These are phyloP conservation scores for Saccharomycopsis fermentans DNA, from an alignment of 805 yeast genomes.

Conservation along the genomic window DNA sequence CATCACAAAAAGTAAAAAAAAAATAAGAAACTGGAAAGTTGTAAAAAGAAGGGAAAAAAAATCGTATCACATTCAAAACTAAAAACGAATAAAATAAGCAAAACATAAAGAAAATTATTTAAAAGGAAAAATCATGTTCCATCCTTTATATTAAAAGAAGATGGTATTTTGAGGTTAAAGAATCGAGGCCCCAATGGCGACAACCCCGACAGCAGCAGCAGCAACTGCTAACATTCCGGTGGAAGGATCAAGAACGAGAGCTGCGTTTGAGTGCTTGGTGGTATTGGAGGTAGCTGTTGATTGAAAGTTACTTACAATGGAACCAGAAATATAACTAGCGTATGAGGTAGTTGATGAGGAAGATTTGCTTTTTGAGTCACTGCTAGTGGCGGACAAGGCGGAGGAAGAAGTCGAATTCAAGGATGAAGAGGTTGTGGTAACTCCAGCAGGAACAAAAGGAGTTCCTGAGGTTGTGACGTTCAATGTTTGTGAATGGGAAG, in stretches of 20 bases:
- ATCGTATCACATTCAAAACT: not conserved
- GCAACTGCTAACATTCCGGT: not conserved
- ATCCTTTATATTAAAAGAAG: not conserved
- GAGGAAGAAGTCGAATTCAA: not conserved
- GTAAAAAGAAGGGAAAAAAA: not conserved
- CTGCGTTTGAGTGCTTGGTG: not conserved
- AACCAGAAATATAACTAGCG: constrained; percentile 11
- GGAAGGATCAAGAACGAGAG: not conserved
- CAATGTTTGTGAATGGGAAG: not conserved
- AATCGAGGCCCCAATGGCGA: not conserved
- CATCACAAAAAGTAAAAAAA: not conserved
- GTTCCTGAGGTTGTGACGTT: not conserved
- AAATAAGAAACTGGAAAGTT: not conserved
- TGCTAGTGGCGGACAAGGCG: not conserved
- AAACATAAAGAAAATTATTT: too few species aligned
- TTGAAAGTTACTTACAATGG: constrained; percentile 4
- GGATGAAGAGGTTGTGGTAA: not conserved
- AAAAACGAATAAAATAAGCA: not conserved
- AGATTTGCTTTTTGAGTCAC: not conserved
- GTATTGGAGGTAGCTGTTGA: not conserved
- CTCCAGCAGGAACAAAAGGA: not conserved
- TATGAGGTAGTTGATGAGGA: constrained; percentile 1
- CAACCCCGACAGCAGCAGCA: not conserved
- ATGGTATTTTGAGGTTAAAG: not conserved
- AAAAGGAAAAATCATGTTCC: not conserved